Evolutionary conservation across 1,284 basidiomycete species (phyloP).

Genomic region (Boletus sp.): DNA sequence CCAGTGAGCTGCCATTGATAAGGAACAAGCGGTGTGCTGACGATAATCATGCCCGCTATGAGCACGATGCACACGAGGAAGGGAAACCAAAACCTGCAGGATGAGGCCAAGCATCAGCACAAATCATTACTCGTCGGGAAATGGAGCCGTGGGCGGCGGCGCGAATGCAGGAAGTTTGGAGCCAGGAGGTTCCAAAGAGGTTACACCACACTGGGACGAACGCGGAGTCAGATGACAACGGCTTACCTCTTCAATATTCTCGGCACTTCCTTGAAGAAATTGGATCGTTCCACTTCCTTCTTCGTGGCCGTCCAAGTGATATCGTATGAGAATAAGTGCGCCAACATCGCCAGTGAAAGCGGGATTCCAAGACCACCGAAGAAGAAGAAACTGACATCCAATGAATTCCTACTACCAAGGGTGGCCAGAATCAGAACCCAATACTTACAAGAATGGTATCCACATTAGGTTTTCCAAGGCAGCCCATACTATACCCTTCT

Average conservation of each 20-base stretch:
- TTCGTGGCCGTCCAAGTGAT: constrained; percentile 79
- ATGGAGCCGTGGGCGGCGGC: not conserved
- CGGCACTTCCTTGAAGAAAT: constrained; percentile 87
- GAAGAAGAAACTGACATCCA: constrained; percentile 68
- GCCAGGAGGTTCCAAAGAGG: not conserved
- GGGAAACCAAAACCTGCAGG: constrained; percentile 33
- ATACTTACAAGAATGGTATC: constrained; percentile 74
- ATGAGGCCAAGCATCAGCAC: constrained; percentile 14
- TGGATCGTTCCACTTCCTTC: constrained; percentile 77
- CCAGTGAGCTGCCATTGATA: constrained; percentile 60
- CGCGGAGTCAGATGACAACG: constrained; percentile 47
- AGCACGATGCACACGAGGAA: constrained; percentile 32
- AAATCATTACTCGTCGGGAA: constrained; percentile 6
- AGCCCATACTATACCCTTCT: constrained; percentile 49
- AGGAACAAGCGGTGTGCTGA: constrained; percentile 55
- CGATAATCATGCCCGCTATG: constrained; percentile 54
- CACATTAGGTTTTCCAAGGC: constrained; percentile 68
- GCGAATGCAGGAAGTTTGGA: not conserved
- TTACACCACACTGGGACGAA: not conserved
- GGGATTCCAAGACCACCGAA: constrained; percentile 77
- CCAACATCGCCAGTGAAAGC: constrained; percentile 68
- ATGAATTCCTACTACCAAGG: constrained; percentile 5
- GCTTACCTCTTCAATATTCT: constrained; percentile 68
- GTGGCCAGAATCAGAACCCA: not conserved
- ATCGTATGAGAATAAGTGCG: constrained; percentile 80